Evolutionary conservation across 2,329 filamentous ascomycete species (phyloP).

Genomic region (Teratosphaeria epicoccoides): DNA sequence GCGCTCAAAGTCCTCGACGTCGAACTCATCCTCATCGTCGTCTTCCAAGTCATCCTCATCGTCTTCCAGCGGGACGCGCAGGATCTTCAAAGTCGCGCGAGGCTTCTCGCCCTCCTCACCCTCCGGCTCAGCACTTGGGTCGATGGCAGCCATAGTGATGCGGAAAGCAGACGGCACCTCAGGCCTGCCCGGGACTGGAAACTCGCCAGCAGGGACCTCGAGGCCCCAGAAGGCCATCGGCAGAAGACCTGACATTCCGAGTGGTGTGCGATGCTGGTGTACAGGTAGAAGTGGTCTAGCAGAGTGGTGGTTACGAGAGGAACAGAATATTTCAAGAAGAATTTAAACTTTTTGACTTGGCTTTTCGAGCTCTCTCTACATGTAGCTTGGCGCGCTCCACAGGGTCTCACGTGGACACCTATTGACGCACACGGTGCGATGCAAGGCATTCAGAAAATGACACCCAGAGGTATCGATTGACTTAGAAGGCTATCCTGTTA

Average conservation of each 20-base stretch:
- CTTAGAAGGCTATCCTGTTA: too few species aligned
- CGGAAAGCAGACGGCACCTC: conserved; percentile 82
- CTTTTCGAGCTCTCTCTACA: too few species aligned
- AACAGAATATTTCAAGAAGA: not conserved
- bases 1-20: conserved; percentile 41
- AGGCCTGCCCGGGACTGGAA: conserved; percentile 66
- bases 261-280: not conserved
- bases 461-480: too few species aligned
- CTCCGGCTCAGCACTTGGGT: conserved; percentile 61
- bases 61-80: conserved; percentile 58
- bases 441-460: too few species aligned
- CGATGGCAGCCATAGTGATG: conserved; percentile 96
- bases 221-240: conserved; percentile 3
- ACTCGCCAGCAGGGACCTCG: conserved; percentile 44
- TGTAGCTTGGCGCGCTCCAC: not conserved
- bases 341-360: not conserved
- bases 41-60: conserved; percentile 54
- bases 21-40: conserved; percentile 52
- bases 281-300: not conserved
- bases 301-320: not conserved
- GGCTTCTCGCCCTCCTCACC: conserved; percentile 39
- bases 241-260: not conserved
- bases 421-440: too few species aligned
- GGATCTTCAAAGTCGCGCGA: conserved; percentile 81
- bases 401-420: too few species aligned